Conservation (phyloP, 2,329 filamentous ascomycete species). For the Pseudocercospora vitis region DNA sequence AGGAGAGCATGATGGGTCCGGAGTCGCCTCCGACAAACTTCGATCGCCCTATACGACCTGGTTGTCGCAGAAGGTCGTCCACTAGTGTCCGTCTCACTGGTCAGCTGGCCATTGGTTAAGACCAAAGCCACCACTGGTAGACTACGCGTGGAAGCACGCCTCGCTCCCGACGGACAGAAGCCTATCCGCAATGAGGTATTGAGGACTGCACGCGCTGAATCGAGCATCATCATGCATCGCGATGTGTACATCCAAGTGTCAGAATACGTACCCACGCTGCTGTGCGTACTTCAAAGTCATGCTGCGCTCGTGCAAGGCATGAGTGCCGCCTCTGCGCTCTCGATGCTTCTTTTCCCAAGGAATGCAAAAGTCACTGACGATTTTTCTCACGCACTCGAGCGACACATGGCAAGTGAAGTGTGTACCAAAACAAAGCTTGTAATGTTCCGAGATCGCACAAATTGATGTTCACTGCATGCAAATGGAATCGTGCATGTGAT, state of each 20-base stretch:
- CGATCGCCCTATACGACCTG: slow-evolving; percentile 5
- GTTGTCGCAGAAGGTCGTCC: slow-evolving; percentile 6
- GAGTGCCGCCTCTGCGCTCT: not conserved
- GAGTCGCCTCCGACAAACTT: slow-evolving; percentile 3
- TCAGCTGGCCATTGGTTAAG: not conserved
- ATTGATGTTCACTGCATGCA: no score
- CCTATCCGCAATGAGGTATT: not conserved
- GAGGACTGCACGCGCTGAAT: not conserved
- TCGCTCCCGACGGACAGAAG: not conserved
- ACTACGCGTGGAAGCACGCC: slow-evolving; percentile 1
- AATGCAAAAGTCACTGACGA: not conserved
- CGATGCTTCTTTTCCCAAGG: not conserved
- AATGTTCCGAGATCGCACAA: no score
- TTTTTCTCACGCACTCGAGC: no score
- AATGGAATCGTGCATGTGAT: no score
- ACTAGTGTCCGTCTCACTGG: slow-evolving; percentile 5
- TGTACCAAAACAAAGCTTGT: no score
- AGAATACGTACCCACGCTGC: no score
- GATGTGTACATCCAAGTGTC: not conserved
- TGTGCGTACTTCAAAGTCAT: no score
- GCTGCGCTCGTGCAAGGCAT: no score
- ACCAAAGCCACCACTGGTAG: not conserved
- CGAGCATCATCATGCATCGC: not conserved
- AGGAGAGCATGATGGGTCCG: not conserved
- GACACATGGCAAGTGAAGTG: no score